Evolutionary conservation across 2,329 filamentous ascomycete genomes (phyloP), one percentile per base, ranked within the genome.

Genomic region (Colletotrichum sp.): DNA sequence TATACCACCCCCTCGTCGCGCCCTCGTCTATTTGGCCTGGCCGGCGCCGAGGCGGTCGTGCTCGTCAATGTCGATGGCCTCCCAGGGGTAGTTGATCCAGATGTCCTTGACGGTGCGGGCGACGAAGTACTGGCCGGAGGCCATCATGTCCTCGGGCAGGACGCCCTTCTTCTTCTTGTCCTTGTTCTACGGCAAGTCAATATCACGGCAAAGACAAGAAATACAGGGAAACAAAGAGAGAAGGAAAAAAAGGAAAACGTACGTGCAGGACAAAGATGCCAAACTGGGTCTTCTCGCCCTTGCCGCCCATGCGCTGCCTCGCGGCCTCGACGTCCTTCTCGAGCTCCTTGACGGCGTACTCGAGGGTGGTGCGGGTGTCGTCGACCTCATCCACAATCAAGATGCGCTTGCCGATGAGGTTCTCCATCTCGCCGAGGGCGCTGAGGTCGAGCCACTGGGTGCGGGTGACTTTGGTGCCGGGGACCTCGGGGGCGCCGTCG

Each of bases 51-150:
- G 84, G 76, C 88, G 86, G 86, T 99, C 96, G 84, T 98, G 96
- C 90, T 96, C 95, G 32, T 98, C 95, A 82, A 99, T 98, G 84
- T 98, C 95, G 39, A 87, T 94, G 59, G 97, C 97, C 88, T 99
- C 97, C 97, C 97, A 99, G 18, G 97, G 97, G 87, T 99, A 99
- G 90, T 95, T 98, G 84, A 99, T 99, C 97, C 97, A 99, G 79
- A 96, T 93, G 86, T 99, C 96, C n/a, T 91, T 92, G 36, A 98
- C 95, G 7, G 96, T 99, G 83, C 94, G 89, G 26, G 97, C 95
- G 26, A 97, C 97, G 79, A 94, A 86, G 87, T 99, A 99, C 81
- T 94, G 90, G 73, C 91, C 91, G 71, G 92, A 87, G 55, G 90
- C 87, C 78, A 96, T 89, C 91, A 99, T 95, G 49, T 95, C 93